Base-by-base conservation (phyloP, 352 stramenopile genomes). In the Globisporangium nodosum region DNA sequence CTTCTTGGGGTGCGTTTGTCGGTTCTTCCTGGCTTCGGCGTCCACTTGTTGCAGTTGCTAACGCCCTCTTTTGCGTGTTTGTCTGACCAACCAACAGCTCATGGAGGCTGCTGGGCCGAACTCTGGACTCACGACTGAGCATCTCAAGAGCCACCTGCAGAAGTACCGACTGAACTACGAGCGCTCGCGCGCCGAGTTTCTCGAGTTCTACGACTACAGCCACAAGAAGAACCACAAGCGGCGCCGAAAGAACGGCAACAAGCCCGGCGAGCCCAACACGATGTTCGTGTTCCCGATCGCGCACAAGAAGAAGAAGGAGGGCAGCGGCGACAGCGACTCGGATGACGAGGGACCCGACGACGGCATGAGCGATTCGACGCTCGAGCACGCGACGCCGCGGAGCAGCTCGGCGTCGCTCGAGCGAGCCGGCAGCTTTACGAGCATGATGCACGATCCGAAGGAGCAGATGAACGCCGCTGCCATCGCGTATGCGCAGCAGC, bases 161-260 rank as follows among this genome's bases (percentile, higher is more conserved):
- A 95, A 95, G 65, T 95, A 92, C 66, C 82, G 86, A 18, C 79
- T 93, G 54, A 92, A 95, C 54, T 93, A 94, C 60, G 84, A 95
- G 51, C 79, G 80, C 33, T 95, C 86, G 33, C 78, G 86, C 7
- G 69, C 78, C 61, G 82, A 95, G 66, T 95, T 95, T 56, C 77
- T 95, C 37, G 81, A 90, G 62, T 91, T 85, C 56, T 94, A 90
- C 62, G 82, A 95, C 60, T 77, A 87, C 48, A 94, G 80, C 52
- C 70, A 79, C 13, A 81, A 81, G 56, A 74, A 74, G 43, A 82
- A 82, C 61, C 64, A 81, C 40, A 85, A 86, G 54, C 68, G 81
- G 0, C 70, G 74, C 5, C 71, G 78, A 20, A 70, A 68, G 37
- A 69, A 73, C 56, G 61, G 64, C 35, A 70, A 69, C 27, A 69